These are phyloP conservation scores for Pseudozyma thailandica DNA, from an alignment of 1,284 basidiomycete species.

Conservation along the genomic window DNA sequence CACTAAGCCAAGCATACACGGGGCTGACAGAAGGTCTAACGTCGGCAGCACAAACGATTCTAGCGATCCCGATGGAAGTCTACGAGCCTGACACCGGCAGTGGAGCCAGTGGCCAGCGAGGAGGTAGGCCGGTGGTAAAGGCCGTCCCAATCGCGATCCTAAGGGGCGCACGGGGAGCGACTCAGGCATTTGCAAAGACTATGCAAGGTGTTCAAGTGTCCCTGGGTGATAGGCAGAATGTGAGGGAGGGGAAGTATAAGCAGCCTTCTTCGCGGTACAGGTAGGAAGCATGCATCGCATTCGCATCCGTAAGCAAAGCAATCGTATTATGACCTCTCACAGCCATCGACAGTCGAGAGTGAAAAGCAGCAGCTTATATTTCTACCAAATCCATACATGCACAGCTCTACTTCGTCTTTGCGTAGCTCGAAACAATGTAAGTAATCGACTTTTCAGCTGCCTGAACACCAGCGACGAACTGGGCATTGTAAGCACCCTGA, in stretches of 20 bases:
- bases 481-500: conserved; percentile 26
- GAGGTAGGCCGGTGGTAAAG: conserved; percentile 79
- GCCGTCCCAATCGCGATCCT: conserved; percentile 96
- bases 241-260: conserved; percentile 60
- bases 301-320: too few species aligned
- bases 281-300: too few species aligned
- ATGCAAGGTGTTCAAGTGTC: conserved; percentile 88
- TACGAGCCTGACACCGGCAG: conserved; percentile 77
- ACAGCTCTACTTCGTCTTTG: conserved; percentile 5
- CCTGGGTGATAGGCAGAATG: conserved; percentile 56
- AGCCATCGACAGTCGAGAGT: too few species aligned
- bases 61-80: conserved; percentile 98
- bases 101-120: conserved; percentile 55
- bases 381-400: too few species aligned
- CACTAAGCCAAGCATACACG: conserved; percentile 87
- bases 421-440: conserved; percentile 31
- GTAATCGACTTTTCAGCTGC: conserved; percentile 47
- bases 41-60: conserved; percentile 94
- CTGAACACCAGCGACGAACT: conserved; percentile 43
- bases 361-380: too few species aligned
- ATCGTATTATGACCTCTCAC: too few species aligned
- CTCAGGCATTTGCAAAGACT: conserved; percentile 94
- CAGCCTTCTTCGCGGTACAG: conserved; percentile 3
- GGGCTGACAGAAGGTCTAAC: conserved; percentile 77
- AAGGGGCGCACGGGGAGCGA: conserved; percentile 95